phyloP scores from a whole-genome alignment of 1,284 basidiomycete species.

The Leccinum colubrinum region DNA sequence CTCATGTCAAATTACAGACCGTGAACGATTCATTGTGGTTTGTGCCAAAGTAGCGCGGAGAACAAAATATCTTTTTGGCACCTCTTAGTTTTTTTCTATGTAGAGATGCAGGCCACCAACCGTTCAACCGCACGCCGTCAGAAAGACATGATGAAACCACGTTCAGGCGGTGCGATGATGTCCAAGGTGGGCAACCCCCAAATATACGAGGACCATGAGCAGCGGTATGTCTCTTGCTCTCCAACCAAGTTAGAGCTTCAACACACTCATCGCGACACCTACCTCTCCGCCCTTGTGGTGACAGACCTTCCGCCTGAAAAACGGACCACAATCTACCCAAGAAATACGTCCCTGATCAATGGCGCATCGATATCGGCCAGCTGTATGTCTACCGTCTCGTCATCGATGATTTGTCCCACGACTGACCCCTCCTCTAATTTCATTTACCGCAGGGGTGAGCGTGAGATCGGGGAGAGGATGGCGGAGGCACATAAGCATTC shows the following conservation, averaged over 20 bases:
- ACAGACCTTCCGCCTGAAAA: slow-evolving; percentile 18
- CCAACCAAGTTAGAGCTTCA: not conserved
- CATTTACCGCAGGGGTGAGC: slow-evolving; percentile 37
- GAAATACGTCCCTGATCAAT: slow-evolving; percentile 31
- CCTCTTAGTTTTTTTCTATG: slow-evolving; percentile 24
- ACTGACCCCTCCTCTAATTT: not conserved
- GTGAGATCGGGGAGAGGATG: slow-evolving; percentile 38
- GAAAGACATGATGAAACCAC: slow-evolving; percentile 17
- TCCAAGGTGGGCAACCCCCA: slow-evolving; percentile 26
- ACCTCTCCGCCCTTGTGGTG: not conserved
- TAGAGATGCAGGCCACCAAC: slow-evolving; percentile 24
- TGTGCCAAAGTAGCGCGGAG: slow-evolving; percentile 37
- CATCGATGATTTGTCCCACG: not conserved
- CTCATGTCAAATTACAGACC: slow-evolving; percentile 52
- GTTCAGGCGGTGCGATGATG: slow-evolving; percentile 39
- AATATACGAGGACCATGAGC: slow-evolving; percentile 42
- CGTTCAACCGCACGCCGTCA: not conserved
- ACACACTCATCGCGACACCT: not conserved
- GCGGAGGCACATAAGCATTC: slow-evolving; percentile 36
- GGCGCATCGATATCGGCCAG: slow-evolving; percentile 38
- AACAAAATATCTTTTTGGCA: slow-evolving; percentile 20
- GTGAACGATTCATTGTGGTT: slow-evolving; percentile 19
- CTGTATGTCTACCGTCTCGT: slow-evolving; percentile 30
- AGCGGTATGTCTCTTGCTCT: slow-evolving; percentile 31
- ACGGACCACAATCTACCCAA: slow-evolving; percentile 21